Percentiles rank a stretch among this genome's conserved stretches.
These are phyloP conservation scores for Collariella sp. DNA, from an alignment of 495 filamentous ascomycete genomes.

Conservation along the genomic window DNA sequence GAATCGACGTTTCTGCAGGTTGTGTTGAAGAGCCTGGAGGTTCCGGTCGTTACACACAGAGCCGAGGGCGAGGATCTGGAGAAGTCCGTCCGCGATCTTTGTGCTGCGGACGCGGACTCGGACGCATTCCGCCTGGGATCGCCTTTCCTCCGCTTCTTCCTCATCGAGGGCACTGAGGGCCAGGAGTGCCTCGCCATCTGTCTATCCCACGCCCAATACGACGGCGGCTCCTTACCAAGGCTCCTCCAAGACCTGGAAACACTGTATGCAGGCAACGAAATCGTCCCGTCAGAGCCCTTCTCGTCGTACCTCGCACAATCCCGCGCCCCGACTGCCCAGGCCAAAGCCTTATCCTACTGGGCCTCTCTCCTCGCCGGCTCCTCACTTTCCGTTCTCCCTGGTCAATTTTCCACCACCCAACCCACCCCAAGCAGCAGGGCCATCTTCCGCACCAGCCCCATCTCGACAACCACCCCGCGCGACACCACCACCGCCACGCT, in stretches of 20 bases:
- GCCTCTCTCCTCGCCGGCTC: conserved; percentile 44
- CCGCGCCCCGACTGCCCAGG: conserved; percentile 18
- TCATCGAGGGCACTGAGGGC: conserved; percentile 40
- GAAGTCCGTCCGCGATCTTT: conserved; percentile 36
- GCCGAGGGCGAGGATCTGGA: conserved; percentile 22
- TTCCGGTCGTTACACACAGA: conserved; percentile 41
- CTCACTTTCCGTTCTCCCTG: conserved; percentile 38
- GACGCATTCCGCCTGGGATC: conserved; percentile 44
- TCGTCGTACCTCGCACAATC: conserved; percentile 50
- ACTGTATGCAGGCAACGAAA: conserved; percentile 23
- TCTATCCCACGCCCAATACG: conserved; percentile 68
- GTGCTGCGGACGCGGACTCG: conserved; percentile 45
- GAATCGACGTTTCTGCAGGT: background rate
- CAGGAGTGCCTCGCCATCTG: conserved; percentile 54
- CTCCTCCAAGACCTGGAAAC: conserved; percentile 43
- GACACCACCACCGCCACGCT: conserved; percentile 51
- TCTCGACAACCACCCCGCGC: conserved; percentile 32
- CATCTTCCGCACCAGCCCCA: conserved; percentile 23
- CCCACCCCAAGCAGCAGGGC: conserved; percentile 30
- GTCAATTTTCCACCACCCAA: conserved; percentile 23
- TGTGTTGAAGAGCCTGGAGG: conserved; percentile 45
- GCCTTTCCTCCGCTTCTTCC: conserved; percentile 53
- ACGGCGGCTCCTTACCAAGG: conserved; percentile 58
- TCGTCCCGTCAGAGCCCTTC: conserved; percentile 45
- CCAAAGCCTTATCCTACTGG: conserved; percentile 48